Evolutionary conservation across 2,329 filamentous ascomycete genomes (phyloP).

Genomic region (Paraphoma chrysanthemicola): DNA sequence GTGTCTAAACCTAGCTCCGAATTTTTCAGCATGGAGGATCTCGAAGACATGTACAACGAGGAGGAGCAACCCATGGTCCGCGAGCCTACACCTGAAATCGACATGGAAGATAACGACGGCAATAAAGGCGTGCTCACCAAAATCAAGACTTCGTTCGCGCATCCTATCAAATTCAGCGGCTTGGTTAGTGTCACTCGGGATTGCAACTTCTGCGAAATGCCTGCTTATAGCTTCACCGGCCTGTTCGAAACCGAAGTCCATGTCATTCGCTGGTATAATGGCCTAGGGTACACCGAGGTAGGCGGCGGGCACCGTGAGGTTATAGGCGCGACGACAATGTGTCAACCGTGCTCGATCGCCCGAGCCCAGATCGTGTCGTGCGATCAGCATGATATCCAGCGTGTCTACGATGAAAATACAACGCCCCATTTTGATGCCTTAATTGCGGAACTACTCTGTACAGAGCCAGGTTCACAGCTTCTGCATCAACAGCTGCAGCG

Average conservation of each 20-base stretch:
- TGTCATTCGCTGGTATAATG: constrained; percentile 44
- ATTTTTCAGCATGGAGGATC: constrained; percentile 22
- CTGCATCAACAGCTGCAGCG: constrained; percentile 23
- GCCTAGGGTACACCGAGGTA: constrained; percentile 49
- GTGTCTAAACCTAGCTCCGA: background rate
- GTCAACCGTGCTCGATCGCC: constrained; percentile 22
- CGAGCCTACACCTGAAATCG: constrained; percentile 28
- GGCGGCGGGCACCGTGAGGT: constrained; percentile 45
- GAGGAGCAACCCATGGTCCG: constrained; percentile 10
- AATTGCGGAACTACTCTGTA: constrained; percentile 15
- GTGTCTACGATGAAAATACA: background rate
- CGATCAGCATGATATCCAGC: constrained; percentile 18
- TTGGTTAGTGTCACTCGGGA: constrained; percentile 1
- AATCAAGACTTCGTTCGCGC: constrained; percentile 50
- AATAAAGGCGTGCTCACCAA: constrained; percentile 32
- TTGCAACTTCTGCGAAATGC: constrained; percentile 54
- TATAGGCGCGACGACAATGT: constrained; percentile 33
- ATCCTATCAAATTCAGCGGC: constrained; percentile 48
- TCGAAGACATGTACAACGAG: constrained; percentile 15
- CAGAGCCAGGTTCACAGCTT: constrained; percentile 9
- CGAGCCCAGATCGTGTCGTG: constrained; percentile 34
- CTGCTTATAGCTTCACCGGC: constrained; percentile 51
- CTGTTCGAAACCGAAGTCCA: constrained; percentile 43
- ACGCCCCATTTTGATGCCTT: constrained; percentile 12
- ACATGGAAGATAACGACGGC: constrained; percentile 36